These are phyloP conservation scores for Zymoseptoria passerinii DNA, from an alignment of 2,329 filamentous ascomycete species.

Conservation along the genomic window DNA sequence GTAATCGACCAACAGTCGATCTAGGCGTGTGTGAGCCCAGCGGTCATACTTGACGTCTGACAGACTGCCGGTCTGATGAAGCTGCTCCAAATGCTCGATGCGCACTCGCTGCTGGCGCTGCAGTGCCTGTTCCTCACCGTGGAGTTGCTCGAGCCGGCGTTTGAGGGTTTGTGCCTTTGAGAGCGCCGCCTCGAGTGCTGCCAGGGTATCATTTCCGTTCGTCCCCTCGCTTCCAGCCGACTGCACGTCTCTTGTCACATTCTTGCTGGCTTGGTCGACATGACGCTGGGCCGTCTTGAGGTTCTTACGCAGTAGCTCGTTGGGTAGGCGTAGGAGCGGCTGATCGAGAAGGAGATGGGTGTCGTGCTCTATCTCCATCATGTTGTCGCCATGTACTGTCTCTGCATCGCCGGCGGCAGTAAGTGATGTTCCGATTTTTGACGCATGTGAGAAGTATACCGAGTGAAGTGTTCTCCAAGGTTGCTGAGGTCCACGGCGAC, in stretches of 20 bases:
- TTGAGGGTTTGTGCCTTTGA: slow-evolving; percentile 77
- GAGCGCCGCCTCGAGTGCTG: slow-evolving; percentile 77
- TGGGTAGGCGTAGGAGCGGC: slow-evolving; percentile 82
- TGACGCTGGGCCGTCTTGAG: slow-evolving; percentile 77
- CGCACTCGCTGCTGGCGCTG: slow-evolving; percentile 69
- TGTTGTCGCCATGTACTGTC: slow-evolving; percentile 46
- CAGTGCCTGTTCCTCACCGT: slow-evolving; percentile 70
- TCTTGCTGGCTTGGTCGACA: slow-evolving; percentile 62
- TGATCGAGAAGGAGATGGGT: slow-evolving; percentile 79
- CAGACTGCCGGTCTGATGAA: slow-evolving; percentile 71
- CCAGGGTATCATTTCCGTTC: slow-evolving; percentile 52
- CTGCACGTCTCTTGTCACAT: slow-evolving; percentile 51
- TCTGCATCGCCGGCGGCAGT: neutral
- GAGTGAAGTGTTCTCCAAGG: too few relatives aligned
- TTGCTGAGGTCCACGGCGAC: too few relatives aligned
- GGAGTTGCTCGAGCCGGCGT: slow-evolving; percentile 69
- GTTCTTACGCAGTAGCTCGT: slow-evolving; percentile 88
- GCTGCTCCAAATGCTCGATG: slow-evolving; percentile 68
- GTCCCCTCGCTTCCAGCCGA: neutral
- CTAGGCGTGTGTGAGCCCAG: slow-evolving; percentile 75
- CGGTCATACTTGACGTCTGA: slow-evolving; percentile 89
- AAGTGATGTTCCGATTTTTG: neutral
- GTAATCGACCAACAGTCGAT: slow-evolving; percentile 86
- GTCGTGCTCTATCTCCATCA: slow-evolving; percentile 56
- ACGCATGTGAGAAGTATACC: too few relatives aligned